A percentile compares a stretch with the other conserved stretches of the same genome.
Conservation (phyloP, 2,329 filamentous ascomycete species). For the Beauveria bassiana region DNA sequence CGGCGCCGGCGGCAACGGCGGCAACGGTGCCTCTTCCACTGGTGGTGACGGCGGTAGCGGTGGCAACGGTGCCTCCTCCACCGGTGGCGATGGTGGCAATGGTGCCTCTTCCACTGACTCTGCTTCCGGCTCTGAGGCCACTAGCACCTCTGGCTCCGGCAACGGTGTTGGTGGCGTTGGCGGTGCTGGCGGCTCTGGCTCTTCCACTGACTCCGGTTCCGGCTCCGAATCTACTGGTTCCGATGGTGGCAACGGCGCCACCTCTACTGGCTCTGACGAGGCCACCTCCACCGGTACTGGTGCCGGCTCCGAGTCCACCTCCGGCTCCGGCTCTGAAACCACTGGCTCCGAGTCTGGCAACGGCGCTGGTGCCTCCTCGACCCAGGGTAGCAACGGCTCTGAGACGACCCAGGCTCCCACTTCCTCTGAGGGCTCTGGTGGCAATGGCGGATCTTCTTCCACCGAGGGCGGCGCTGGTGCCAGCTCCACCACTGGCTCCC, state of each 20-base stretch:
- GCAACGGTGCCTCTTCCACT: constrained; percentile 16
- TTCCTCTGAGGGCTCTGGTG: constrained; percentile 13
- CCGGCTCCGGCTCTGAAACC: constrained; percentile 3
- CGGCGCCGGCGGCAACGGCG: not conserved
- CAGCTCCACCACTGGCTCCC: constrained; percentile 15
- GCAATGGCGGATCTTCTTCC: constrained; percentile 7
- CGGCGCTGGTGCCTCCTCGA: constrained; percentile 13
- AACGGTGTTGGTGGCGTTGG: not conserved
- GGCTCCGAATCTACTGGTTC: constrained; percentile 12
- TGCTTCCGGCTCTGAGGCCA: constrained; percentile 12
- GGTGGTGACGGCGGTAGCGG: not conserved
- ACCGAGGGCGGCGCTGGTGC: constrained; percentile 15
- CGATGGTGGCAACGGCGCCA: constrained; percentile 10
- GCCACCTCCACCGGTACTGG: too few relatives aligned
- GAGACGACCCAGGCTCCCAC: constrained; percentile 10
- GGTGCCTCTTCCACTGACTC: constrained; percentile 17
- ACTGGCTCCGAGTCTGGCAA: constrained; percentile 17
- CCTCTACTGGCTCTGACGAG: constrained; percentile 6
- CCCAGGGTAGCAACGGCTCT: constrained; percentile 13
- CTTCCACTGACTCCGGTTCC: constrained; percentile 13
- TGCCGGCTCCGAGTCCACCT: constrained; percentile 1
- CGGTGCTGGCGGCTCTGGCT: not conserved
- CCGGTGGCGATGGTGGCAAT: constrained; percentile 16
- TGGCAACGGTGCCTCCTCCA: constrained; percentile 9
- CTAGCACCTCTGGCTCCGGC: not conserved